A percentile compares a stretch with the other conserved stretches of the same genome.
phyloP scores from a whole-genome alignment of 495 filamentous ascomycete species.

The Halenospora varia region DNA sequence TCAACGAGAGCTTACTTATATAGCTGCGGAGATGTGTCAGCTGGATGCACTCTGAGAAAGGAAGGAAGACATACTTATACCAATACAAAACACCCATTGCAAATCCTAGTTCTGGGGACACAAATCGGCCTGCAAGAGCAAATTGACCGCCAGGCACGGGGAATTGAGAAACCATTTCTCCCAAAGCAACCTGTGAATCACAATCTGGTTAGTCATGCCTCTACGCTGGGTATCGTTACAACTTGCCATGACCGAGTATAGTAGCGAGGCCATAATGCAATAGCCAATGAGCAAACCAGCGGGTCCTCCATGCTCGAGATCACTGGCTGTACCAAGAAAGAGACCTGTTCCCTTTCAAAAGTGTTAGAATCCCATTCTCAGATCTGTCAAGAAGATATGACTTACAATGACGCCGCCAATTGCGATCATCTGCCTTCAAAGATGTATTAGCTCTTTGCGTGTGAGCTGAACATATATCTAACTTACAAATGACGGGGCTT shows the following conservation, averaged over 20 bases:
- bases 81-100: conserved; percentile 52
- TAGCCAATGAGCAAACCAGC: neutral
- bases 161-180: conserved; percentile 30
- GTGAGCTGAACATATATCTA: neutral
- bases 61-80: conserved; percentile 43
- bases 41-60: neutral
- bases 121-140: conserved; percentile 58
- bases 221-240: conserved; percentile 55
- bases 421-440: neutral
- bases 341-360: neutral
- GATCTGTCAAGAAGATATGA: neutral
- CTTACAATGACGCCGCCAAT: neutral
- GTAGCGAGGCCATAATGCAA: neutral
- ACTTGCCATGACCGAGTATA: conserved; percentile 32
- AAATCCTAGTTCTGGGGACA: conserved; percentile 74
- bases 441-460: neutral
- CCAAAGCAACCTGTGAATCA: neutral
- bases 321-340: neutral
- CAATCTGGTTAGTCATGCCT: conserved; percentile 49
- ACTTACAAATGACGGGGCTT: neutral
- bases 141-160: conserved; percentile 34
- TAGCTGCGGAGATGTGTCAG: too few relatives aligned
- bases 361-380: neutral
- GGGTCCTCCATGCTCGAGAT: neutral
- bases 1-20: too few relatives aligned